Base-by-base conservation (phyloP, 2,329 filamentous ascomycete species). In the Zymoseptoria brevis region DNA sequence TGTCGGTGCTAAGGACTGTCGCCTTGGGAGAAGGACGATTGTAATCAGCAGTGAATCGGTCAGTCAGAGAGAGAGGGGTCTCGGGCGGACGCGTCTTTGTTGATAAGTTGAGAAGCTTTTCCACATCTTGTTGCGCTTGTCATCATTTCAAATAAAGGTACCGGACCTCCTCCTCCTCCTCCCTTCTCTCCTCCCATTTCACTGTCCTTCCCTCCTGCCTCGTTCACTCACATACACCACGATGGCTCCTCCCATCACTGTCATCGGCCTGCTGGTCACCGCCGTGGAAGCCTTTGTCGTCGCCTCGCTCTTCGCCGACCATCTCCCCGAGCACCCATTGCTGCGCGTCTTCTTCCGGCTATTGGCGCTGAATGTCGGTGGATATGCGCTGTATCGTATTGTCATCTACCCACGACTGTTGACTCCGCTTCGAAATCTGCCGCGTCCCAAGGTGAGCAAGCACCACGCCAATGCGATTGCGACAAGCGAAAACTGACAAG, bases 391-490 rank as follows among this genome's bases (percentile, higher is more conserved):
- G 19, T 66, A 62, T 55, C 58, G 50, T 22, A 55, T 63, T 49
- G 51, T 63, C 26, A 64, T 68, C 41, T 75, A 75, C 52, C 75
- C 75, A 1, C 73, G 72, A 59, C 70, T 74, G 61, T 59, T 75
- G 9, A 75, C 70, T 16, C 75, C 75, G 3, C 63, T 77, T 8
- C 67, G 75, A 13, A 70, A 76, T 60, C 65, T 78, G 3, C 76
- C 76, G 1, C 59, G 66, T 13, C 69, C 72, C 3, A 65, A 64
- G 52, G 61, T 62, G n/a, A 24, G 24, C 16, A 16, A n/a, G 5
- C 11, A 50, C 16, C 4, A 8, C 19, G 3, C n/a, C 52, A 11
- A 11, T 50, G 50, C 30, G 59, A 62, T 49, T 9, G 56, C 50
- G 19, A 35, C 19, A 22, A 21, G 16, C 26, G 2, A 29, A 29